Evolutionary conservation across 148 eudicot species (phyloP).

Genomic region (Drosera capensis): DNA sequence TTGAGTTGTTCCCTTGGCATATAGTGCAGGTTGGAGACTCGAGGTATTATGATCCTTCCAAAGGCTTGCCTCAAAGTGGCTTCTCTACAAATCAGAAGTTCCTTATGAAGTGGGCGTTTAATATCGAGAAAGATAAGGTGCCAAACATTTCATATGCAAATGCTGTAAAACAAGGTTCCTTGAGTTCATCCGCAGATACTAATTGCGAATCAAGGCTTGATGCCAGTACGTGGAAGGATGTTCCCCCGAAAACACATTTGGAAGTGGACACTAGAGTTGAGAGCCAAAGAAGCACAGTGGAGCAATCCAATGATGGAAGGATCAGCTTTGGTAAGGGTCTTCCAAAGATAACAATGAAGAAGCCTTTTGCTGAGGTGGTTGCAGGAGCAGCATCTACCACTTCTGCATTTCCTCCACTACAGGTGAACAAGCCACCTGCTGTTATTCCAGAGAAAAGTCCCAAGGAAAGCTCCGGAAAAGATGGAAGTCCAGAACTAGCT

Average conservation of each 20-base stretch:
- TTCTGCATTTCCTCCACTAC: constrained; percentile 79
- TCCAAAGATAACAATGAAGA: constrained; percentile 59
- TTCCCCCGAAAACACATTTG: constrained; percentile 8
- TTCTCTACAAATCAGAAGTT: constrained; percentile 58
- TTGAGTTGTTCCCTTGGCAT: constrained; percentile 50
- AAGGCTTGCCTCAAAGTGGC: constrained; percentile 83
- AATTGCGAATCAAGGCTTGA: constrained; percentile 20
- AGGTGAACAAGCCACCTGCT: constrained; percentile 29
- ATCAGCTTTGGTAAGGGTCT: constrained; percentile 43
- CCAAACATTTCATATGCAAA: constrained; percentile 20
- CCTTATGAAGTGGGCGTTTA: constrained; percentile 63
- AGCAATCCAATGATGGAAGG: constrained; percentile 28
- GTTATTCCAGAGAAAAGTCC: constrained; percentile 29
- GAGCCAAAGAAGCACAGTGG: constrained; percentile 16
- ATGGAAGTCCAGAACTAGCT: constrained; percentile 21
- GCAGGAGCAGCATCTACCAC: constrained; percentile 55
- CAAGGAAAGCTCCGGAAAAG: constrained; percentile 25
- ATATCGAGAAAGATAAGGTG: constrained; percentile 40
- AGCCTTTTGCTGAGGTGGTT: constrained; percentile 96
- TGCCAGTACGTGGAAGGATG: constrained; percentile 14
- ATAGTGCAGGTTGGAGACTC: constrained; percentile 59
- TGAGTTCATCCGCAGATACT: constrained; percentile 13
- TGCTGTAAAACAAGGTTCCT: constrained; percentile 26
- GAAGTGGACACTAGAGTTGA: constrained; percentile 24
- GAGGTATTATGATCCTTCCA: constrained; percentile 67